Evolutionary conservation across 2,329 filamentous ascomycete genomes (phyloP).

Genomic region (Beauveria caledonica): DNA sequence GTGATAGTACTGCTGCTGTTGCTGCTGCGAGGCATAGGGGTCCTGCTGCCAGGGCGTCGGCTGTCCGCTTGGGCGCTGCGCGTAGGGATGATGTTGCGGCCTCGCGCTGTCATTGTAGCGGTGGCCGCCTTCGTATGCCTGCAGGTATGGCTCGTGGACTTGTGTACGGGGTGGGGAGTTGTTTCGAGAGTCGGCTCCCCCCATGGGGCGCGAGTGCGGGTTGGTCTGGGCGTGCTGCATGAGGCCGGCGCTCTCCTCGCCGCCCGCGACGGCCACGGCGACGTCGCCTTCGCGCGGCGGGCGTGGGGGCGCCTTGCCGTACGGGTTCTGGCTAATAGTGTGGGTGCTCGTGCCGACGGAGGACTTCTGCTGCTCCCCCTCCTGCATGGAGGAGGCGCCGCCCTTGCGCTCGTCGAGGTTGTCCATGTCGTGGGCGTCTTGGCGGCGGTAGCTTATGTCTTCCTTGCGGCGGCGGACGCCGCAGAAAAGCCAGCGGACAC

Average conservation of each 20-base stretch:
- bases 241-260: conserved; percentile 35
- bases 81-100: conserved; percentile 3
- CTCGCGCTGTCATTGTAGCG: background rate
- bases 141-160: conserved; percentile 8
- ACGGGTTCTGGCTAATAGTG: conserved; percentile 29
- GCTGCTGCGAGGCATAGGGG: conserved; percentile 1
- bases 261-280: conserved; percentile 15
- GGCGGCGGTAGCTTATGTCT: conserved; percentile 41
- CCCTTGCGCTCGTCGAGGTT: conserved; percentile 25
- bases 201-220: conserved; percentile 14
- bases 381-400: conserved; percentile 8
- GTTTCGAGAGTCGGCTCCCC: background rate
- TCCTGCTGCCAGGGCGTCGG: background rate
- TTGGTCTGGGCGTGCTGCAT: conserved; percentile 30
- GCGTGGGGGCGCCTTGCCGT: conserved; percentile 23
- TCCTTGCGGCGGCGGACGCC: conserved; percentile 55
- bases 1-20: background rate
- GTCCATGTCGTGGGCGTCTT: conserved; percentile 29
- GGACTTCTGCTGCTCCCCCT: conserved; percentile 14
- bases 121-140: background rate
- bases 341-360: conserved; percentile 27
- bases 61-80: conserved; percentile 2
- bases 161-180: conserved; percentile 1
- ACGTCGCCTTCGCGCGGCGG: conserved; percentile 14
- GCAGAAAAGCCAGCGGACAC: conserved; percentile 72